phyloP scores from a whole-genome alignment of 2,329 filamentous ascomycete species.

The Cladosporium sp. region DNA sequence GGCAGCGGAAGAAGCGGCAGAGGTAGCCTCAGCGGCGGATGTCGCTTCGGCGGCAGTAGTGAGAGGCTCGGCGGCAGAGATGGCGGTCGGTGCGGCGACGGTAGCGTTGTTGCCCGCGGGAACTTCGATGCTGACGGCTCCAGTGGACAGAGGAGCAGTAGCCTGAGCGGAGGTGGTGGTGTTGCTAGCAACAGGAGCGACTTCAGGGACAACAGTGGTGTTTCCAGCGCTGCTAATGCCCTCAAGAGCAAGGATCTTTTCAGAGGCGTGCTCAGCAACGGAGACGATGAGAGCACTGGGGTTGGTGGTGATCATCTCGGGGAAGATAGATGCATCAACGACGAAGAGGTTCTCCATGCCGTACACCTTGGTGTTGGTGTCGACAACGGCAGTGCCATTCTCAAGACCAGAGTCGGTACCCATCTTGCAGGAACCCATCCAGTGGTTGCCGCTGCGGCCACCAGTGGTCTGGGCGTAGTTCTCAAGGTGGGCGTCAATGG shows the following conservation, averaged over 20 bases:
- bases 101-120: conserved; percentile 15
- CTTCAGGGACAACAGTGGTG: not conserved
- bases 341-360: conserved; percentile 69
- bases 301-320: conserved; percentile 68
- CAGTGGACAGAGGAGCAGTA: not conserved
- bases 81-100: conserved; percentile 1
- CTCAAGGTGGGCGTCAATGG: conserved; percentile 57
- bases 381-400: conserved; percentile 48
- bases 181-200: not conserved
- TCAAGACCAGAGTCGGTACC: conserved; percentile 46
- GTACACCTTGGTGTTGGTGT: conserved; percentile 52
- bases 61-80: not conserved
- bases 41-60: not conserved
- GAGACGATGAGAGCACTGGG: conserved; percentile 66
- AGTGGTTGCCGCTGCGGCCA: conserved; percentile 47
- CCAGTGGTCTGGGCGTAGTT: conserved; percentile 44
- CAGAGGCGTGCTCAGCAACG: conserved; percentile 61
- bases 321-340: conserved; percentile 68
- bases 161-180: not conserved
- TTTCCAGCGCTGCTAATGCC: not conserved
- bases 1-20: conserved; percentile 12
- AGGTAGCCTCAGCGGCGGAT: conserved; percentile 15
- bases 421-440: conserved; percentile 44
- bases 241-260: conserved; percentile 49
- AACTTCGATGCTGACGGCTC: conserved; percentile 1